Evolutionary conservation across 2,329 filamentous ascomycete genomes (phyloP).

Genomic region (Aspergillus sp.): DNA sequence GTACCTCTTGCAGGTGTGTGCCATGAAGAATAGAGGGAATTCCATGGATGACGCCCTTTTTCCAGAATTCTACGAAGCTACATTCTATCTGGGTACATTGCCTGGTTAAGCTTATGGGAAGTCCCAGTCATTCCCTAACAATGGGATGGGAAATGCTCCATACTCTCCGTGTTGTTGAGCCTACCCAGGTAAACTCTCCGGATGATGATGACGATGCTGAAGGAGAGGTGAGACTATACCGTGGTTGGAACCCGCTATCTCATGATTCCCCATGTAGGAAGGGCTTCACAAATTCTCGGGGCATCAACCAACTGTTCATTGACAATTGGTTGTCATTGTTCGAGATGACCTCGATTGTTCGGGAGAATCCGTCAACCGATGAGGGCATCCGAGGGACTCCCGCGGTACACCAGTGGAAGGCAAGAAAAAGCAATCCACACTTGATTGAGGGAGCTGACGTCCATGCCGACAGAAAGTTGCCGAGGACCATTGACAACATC

Average conservation of each 20-base stretch:
- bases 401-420: not conserved
- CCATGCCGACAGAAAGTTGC: conserved; percentile 11
- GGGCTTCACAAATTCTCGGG: not conserved
- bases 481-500: conserved; percentile 10
- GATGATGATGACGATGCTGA: not conserved
- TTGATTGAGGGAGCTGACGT: not conserved
- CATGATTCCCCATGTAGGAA: not conserved
- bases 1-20: conserved; percentile 17
- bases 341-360: conserved; percentile 2
- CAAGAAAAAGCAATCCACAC: not conserved
- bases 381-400: not conserved
- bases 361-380: not conserved
- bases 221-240: not conserved
- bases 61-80: conserved; percentile 4
- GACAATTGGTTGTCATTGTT: conserved; percentile 6
- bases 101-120: conserved; percentile 8
- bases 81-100: not conserved
- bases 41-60: not conserved
- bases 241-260: not conserved
- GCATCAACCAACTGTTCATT: not conserved
- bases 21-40: conserved; percentile 9
- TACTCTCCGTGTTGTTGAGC: not conserved
- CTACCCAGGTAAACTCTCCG: not conserved
- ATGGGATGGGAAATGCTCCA: not conserved
- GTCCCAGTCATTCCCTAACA: not conserved